Conservation (phyloP, 345 rosid genomes). For the Barbarea vulgaris region DNA sequence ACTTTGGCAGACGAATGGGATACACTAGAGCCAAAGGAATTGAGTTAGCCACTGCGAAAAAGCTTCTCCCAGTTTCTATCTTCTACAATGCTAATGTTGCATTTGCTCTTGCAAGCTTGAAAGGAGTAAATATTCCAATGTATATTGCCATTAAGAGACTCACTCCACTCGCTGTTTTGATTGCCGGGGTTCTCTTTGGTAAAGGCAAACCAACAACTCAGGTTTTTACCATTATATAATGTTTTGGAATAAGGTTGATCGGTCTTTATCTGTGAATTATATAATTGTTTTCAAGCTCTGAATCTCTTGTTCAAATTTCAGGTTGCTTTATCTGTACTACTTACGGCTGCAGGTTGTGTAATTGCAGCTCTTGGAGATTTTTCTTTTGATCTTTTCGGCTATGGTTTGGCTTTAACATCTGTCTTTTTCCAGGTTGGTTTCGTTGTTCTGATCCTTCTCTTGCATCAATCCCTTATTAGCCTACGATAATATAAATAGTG, state of each 20-base stretch:
- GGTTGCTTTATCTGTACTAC: slow-evolving; percentile 83
- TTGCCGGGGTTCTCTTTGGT: slow-evolving; percentile 71
- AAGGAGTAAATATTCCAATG: slow-evolving; percentile 98
- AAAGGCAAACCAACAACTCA: slow-evolving; percentile 80
- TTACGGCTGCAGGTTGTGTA: slow-evolving; percentile 83
- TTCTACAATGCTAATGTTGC: slow-evolving; percentile 98
- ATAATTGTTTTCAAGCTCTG: background rate
- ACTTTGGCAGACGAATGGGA: slow-evolving; percentile 69
- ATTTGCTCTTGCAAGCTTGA: slow-evolving; percentile 96
- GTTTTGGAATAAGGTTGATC: background rate
- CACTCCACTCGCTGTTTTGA: slow-evolving; percentile 85
- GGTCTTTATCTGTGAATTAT: background rate
- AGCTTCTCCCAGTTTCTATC: slow-evolving; percentile 78
- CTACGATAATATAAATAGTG: background rate
- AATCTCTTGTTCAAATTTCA: slow-evolving; percentile 45
- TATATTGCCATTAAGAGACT: slow-evolving; percentile 97
- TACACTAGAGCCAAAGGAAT: slow-evolving; percentile 63
- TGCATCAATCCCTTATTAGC: background rate
- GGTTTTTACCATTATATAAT: slow-evolving; percentile 40
- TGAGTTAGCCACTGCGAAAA: slow-evolving; percentile 66
- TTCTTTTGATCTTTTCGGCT: slow-evolving; percentile 85
- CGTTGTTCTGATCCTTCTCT: slow-evolving; percentile 3
- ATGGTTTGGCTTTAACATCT: slow-evolving; percentile 89
- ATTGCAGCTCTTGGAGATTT: slow-evolving; percentile 96
- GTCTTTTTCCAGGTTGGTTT: slow-evolving; percentile 83